phyloP scores from a whole-genome alignment of 805 yeast genomes.

The Jamesozyma lodderae region DNA sequence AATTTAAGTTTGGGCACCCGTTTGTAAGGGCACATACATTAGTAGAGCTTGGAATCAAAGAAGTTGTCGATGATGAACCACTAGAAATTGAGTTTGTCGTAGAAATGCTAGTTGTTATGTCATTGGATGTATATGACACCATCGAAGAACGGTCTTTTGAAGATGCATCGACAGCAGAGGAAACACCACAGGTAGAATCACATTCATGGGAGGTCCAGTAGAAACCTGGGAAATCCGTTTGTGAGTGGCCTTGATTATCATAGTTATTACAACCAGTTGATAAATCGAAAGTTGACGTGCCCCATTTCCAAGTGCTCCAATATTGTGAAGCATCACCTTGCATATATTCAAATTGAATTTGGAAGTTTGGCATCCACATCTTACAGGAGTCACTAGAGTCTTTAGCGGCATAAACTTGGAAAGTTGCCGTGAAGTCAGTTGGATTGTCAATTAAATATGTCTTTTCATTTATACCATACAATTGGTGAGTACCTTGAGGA shows the following conservation, averaged over 20 bases:
- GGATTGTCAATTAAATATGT: constrained; percentile 10
- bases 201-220: constrained; percentile 10
- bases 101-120: not conserved
- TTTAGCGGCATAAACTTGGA: constrained; percentile 13
- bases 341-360: constrained; percentile 14
- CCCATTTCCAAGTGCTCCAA: constrained; percentile 12
- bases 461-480: constrained; percentile 14
- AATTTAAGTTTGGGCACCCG: too few species aligned
- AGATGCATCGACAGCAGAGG: not conserved
- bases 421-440: constrained; percentile 16
- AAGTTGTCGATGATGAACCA: not conserved
- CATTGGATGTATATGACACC: too few species aligned
- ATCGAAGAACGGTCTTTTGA: not conserved
- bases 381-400: constrained; percentile 1
- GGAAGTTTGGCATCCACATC: constrained; percentile 17
- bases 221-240: constrained; percentile 17
- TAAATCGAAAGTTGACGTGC: constrained; percentile 12
- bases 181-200: not conserved
- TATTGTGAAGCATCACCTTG: constrained; percentile 8
- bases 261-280: constrained; percentile 14
- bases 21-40: too few species aligned
- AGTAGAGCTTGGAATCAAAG: too few species aligned
- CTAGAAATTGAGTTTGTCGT: not conserved
- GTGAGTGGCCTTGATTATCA: constrained; percentile 15
- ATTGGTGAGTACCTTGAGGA: constrained; percentile 10